A percentile compares a stretch with the other conserved stretches of the same genome.
Conservation (phyloP, 2,329 filamentous ascomycete species). For the Diaporthe sp. region DNA sequence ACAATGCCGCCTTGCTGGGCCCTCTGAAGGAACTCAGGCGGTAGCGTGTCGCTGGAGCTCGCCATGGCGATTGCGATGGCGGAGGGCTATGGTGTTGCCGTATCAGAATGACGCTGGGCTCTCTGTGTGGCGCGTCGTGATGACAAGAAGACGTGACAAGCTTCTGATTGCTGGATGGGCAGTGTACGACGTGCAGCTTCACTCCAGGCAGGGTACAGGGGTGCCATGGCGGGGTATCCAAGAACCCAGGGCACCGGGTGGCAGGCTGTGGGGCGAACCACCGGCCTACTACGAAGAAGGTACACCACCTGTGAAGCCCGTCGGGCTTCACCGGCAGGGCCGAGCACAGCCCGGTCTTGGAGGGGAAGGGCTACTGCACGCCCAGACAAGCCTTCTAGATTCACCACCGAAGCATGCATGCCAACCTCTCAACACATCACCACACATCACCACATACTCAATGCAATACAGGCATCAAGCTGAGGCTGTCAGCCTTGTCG, state of each 20-base stretch:
- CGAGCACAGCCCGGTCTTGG: conserved; percentile 20
- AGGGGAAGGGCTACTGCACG: conserved; percentile 11
- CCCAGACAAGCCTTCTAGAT: conserved; percentile 2
- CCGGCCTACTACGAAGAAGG: not conserved
- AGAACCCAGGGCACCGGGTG: not conserved
- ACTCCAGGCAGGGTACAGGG: conserved; percentile 30
- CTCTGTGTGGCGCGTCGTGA: not conserved
- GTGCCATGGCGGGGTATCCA: conserved; percentile 27
- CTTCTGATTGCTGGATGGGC: conserved; percentile 1
- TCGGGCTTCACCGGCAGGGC: conserved; percentile 28
- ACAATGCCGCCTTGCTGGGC: conserved; percentile 61
- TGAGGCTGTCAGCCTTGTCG: conserved; percentile 18
- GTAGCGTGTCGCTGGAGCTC: conserved; percentile 50
- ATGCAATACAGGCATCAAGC: not conserved
- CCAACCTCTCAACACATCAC: not conserved
- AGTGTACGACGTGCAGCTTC: conserved; percentile 14
- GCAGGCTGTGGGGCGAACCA: not conserved
- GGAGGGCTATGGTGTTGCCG: conserved; percentile 2
- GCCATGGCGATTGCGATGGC: conserved; percentile 51
- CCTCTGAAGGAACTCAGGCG: conserved; percentile 62
- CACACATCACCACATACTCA: not conserved
- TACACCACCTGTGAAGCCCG: not conserved
- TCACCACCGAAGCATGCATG: conserved; percentile 19
- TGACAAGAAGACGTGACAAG: conserved; percentile 27
- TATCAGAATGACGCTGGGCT: not conserved